These are phyloP conservation scores for Uromyces viciae-fabae DNA, from an alignment of 1,284 basidiomycete genomes.

Conservation along the genomic window DNA sequence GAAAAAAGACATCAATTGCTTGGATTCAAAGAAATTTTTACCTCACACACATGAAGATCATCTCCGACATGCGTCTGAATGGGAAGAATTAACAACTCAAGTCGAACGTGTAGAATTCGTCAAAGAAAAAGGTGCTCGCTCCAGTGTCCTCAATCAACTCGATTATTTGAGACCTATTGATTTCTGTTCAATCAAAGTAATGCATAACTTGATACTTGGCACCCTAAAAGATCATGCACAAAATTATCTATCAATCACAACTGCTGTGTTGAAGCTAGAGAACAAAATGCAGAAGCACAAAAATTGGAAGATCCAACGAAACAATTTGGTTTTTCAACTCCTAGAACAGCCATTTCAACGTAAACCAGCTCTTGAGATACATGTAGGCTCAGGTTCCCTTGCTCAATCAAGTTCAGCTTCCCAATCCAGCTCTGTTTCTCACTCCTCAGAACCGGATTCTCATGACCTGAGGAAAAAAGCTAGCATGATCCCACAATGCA, in stretches of 20 bases:
- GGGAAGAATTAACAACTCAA: background rate
- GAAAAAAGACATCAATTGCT: conserved; percentile 9
- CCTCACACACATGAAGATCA: background rate
- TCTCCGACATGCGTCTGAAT: background rate
- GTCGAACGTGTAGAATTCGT: background rate
- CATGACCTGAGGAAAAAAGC: too few relatives aligned
- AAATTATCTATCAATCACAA: background rate
- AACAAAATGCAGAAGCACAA: background rate
- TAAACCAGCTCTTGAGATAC: background rate
- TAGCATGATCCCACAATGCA: too few relatives aligned
- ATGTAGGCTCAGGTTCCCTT: background rate
- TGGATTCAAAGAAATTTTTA: background rate
- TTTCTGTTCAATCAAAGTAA: background rate
- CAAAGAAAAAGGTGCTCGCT: background rate
- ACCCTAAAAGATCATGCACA: conserved; percentile 61
- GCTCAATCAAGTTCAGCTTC: background rate
- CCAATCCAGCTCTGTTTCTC: background rate
- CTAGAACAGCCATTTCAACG: background rate
- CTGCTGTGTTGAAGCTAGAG: background rate
- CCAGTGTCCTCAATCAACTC: conserved; percentile 8
- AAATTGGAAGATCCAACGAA: background rate
- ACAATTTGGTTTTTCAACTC: background rate
- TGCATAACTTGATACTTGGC: conserved; percentile 57
- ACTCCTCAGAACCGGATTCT: too few relatives aligned
- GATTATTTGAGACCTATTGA: background rate